Conservation (phyloP, 2,329 filamentous ascomycete species). For the Gaeumannomyces tritici region DNA sequence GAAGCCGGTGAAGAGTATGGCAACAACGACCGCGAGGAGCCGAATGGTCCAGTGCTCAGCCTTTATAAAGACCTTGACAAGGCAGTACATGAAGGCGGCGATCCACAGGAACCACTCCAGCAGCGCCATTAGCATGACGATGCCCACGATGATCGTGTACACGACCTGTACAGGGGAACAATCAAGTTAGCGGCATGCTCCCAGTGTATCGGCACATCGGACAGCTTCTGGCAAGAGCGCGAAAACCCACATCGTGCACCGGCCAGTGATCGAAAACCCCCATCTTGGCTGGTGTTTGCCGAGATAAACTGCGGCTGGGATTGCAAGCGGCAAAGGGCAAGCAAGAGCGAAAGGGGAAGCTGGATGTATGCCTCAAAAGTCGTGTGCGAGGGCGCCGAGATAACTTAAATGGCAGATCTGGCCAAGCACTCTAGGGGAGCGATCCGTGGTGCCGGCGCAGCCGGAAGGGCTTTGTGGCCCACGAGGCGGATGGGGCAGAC, state of each 20-base stretch:
- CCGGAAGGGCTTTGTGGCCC: background rate
- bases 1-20: conserved; percentile 24
- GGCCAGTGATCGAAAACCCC: conserved; percentile 31
- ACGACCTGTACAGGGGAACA: conserved; percentile 52
- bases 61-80: conserved; percentile 80
- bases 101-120: conserved; percentile 95
- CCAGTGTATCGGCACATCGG: background rate
- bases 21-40: conserved; percentile 67
- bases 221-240: background rate
- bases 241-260: conserved; percentile 31
- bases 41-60: conserved; percentile 81
- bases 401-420: too few species aligned
- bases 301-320: too few species aligned
- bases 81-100: conserved; percentile 85
- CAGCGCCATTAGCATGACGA: conserved; percentile 73
- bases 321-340: too few species aligned
- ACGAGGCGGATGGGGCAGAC: too few species aligned
- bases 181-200: background rate
- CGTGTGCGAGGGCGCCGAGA: too few species aligned
- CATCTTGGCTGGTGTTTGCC: conserved; percentile 1
- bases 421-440: too few species aligned
- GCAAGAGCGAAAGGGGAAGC: background rate
- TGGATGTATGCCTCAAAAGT: too few species aligned
- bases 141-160: conserved; percentile 71
- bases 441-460: too few species aligned